Evolutionary conservation across 208 protist genomes (phyloP).

Genomic region (Trichomonas gallinae): DNA sequence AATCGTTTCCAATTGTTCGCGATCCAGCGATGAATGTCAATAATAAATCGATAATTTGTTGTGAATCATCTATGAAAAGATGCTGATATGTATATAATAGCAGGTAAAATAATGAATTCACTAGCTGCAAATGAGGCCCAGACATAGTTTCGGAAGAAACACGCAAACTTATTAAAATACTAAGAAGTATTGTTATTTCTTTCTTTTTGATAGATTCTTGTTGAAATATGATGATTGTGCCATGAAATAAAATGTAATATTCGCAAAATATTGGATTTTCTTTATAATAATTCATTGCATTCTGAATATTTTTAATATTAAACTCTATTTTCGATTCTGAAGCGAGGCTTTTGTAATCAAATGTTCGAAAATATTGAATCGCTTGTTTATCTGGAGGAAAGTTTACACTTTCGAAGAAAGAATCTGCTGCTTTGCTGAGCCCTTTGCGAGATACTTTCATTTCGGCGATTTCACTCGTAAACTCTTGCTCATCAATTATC

Average conservation of each 20-base stretch:
- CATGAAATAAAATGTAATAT: background rate
- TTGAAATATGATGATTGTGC: background rate
- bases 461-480: background rate
- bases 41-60: background rate
- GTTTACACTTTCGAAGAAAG: background rate
- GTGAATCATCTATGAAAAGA: background rate
- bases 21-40: background rate
- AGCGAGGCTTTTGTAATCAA: background rate
- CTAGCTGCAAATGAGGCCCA: background rate
- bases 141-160: background rate
- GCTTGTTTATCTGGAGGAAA: background rate
- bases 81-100: background rate
- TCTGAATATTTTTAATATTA: background rate
- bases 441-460: background rate
- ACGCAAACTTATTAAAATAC: background rate
- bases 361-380: background rate
- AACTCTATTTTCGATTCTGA: background rate
- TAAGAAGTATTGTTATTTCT: background rate
- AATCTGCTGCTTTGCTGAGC: background rate
- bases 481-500: background rate
- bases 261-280: background rate
- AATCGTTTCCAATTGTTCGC: background rate
- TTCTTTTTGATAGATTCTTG: background rate
- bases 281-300: background rate
- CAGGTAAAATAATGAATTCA: background rate